phyloP scores from a whole-genome alignment of 805 yeast species.

The Zygoascus ofunaensis region DNA sequence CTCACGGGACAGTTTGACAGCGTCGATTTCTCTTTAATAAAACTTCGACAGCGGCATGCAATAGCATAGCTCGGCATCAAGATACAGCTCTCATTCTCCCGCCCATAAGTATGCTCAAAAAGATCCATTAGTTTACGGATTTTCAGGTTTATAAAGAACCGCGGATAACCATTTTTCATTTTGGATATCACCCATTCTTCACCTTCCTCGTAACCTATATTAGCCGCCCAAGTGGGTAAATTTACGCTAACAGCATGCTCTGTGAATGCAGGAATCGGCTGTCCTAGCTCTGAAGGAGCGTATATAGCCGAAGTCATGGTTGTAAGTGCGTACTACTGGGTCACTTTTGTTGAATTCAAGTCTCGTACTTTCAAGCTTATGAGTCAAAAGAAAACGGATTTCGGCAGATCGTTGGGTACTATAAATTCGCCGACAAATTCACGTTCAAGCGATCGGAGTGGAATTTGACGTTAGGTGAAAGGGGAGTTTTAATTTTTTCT shows the following conservation, averaged over 20 bases:
- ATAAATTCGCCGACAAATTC: too few relatives aligned
- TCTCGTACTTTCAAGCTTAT: neutral
- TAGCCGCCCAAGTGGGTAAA: slow-evolving; percentile 90
- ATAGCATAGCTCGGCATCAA: slow-evolving; percentile 68
- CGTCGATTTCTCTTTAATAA: slow-evolving; percentile 36
- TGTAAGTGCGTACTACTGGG: slow-evolving; percentile 1
- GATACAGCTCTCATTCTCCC: slow-evolving; percentile 66
- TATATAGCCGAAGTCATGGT: too few relatives aligned
- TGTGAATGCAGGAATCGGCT: slow-evolving; percentile 79
- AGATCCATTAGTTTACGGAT: slow-evolving; percentile 24
- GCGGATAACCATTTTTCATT: slow-evolving; percentile 84
- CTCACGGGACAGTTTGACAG: slow-evolving; percentile 36
- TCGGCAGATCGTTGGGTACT: too few relatives aligned
- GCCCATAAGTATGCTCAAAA: slow-evolving; percentile 58
- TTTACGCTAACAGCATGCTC: slow-evolving; percentile 93
- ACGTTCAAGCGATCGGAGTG: too few relatives aligned
- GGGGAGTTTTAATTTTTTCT: too few relatives aligned
- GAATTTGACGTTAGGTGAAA: too few relatives aligned
- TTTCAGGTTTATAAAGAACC: slow-evolving; percentile 36
- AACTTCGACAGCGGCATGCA: slow-evolving; percentile 81
- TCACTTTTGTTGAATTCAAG: neutral
- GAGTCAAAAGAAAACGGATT: neutral
- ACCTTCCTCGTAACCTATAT: slow-evolving; percentile 88
- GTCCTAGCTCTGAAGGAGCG: slow-evolving; percentile 51
- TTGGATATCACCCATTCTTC: slow-evolving; percentile 66